Evolutionary conservation across 768 basidiomycete genomes (phyloP).

Genomic region (Myochromella boudieri): DNA sequence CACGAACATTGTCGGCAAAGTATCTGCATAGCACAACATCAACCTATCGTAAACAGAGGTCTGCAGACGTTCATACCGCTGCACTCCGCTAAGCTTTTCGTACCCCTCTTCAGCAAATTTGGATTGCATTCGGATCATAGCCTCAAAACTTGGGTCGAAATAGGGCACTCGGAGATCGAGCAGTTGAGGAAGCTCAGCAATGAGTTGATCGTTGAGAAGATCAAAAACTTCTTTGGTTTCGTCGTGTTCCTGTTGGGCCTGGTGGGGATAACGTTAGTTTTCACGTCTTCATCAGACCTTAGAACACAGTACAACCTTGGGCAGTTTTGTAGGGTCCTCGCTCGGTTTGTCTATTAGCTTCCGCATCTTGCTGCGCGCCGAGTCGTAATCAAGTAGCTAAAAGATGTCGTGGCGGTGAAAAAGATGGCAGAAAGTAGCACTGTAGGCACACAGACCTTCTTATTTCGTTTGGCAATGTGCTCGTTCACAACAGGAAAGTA

Average conservation of each 20-base stretch:
- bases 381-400: conserved; percentile 89
- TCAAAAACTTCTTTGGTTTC: conserved; percentile 94
- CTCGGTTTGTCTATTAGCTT: conserved; percentile 90
- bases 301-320: conserved; percentile 36
- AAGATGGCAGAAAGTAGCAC: conserved; percentile 2
- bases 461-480: conserved; percentile 90
- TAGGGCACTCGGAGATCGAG: conserved; percentile 95
- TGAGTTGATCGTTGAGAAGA: conserved; percentile 88
- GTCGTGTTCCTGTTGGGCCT: conserved; percentile 96
- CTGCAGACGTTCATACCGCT: conserved; percentile 53
- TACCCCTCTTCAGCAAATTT: conserved; percentile 99
- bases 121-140: conserved; percentile 97
- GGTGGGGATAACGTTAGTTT: not conserved
- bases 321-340: conserved; percentile 90
- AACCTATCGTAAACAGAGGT: not conserved
- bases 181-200: conserved; percentile 86
- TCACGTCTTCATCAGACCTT: not conserved
- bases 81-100: conserved; percentile 93
- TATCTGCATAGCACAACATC: conserved; percentile 49
- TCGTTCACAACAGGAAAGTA: conserved; percentile 95
- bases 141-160: conserved; percentile 98
- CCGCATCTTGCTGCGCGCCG: conserved; percentile 85
- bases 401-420: not conserved
- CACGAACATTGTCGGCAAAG: conserved; percentile 86
- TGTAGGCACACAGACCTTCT: conserved; percentile 63